Evolutionary conservation across 129 eudicot genomes (phyloP).

Genomic region (Flaveria linearis): DNA sequence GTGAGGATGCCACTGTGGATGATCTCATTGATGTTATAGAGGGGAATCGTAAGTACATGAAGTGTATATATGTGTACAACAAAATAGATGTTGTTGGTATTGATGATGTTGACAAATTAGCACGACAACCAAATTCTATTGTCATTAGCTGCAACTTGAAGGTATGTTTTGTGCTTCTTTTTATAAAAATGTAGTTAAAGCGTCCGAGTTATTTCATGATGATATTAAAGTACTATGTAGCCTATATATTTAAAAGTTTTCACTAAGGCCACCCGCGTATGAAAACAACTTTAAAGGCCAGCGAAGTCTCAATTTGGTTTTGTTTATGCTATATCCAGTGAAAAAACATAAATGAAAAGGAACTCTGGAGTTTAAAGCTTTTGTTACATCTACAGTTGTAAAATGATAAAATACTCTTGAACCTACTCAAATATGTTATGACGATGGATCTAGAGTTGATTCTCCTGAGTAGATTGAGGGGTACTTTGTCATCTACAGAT

Average conservation of each 20-base stretch:
- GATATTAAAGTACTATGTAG: not conserved
- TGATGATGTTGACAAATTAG: constrained; percentile 94
- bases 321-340: not conserved
- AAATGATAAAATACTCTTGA: not conserved
- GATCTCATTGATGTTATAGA: constrained; percentile 98
- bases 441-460: not conserved
- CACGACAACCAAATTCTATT: constrained; percentile 91
- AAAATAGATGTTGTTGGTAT: constrained; percentile 99
- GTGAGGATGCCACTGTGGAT: constrained; percentile 99
- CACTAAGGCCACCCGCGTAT: not conserved
- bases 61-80: constrained; percentile 96
- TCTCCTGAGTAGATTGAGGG: not conserved
- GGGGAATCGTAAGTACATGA: constrained; percentile 98
- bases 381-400: not conserved
- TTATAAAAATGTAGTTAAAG: not conserved
- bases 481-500: not conserved
- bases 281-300: not conserved
- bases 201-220: constrained; percentile 6
- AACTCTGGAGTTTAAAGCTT: not conserved
- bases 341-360: not conserved
- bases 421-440: not conserved
- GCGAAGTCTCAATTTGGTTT: not conserved
- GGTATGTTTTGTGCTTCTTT: constrained; percentile 44
- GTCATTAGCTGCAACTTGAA: constrained; percentile 95
- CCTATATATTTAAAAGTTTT: not conserved